A percentile compares a stretch with the other conserved stretches of the same genome.
Evolutionary conservation across 129 eudicot genomes (phyloP).

Genomic region (Logfia minima): DNA sequence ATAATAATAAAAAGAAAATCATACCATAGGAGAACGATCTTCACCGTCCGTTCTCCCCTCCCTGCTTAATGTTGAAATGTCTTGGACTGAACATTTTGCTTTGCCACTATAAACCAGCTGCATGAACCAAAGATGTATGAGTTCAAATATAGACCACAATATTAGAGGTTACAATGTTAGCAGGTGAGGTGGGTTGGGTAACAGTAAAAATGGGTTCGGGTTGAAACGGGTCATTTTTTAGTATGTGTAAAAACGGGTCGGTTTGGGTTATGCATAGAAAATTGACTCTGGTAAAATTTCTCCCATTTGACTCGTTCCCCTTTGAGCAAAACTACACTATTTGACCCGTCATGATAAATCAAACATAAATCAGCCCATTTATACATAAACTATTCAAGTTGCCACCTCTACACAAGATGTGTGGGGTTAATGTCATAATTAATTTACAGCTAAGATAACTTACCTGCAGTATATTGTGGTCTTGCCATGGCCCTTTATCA

Average conservation of each 20-base stretch:
- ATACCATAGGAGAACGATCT: constrained; percentile 32
- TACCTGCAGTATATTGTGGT: constrained; percentile 52
- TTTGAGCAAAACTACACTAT: neutral
- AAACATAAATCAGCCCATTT: too few species aligned
- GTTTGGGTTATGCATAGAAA: neutral
- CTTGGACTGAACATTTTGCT: constrained; percentile 44
- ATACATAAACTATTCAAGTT: too few species aligned
- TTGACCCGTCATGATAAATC: neutral
- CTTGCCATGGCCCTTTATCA: constrained; percentile 79
- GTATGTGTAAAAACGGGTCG: neutral
- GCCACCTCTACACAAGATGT: too few species aligned
- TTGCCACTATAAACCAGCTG: constrained; percentile 55
- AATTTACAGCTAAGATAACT: neutral
- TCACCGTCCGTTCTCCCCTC: constrained; percentile 34
- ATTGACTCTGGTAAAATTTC: neutral
- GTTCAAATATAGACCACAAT: neutral
- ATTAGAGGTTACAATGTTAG: neutral
- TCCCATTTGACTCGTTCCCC: neutral
- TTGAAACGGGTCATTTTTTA: too few species aligned
- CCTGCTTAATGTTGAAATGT: constrained; percentile 30
- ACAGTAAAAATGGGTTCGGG: neutral
- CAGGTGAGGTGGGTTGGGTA: neutral
- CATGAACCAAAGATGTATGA: neutral
- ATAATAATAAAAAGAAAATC: neutral
- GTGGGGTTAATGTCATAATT: too few species aligned